These are phyloP conservation scores for Podospora tetraspora DNA, from an alignment of 495 filamentous ascomycete genomes.

Conservation along the genomic window DNA sequence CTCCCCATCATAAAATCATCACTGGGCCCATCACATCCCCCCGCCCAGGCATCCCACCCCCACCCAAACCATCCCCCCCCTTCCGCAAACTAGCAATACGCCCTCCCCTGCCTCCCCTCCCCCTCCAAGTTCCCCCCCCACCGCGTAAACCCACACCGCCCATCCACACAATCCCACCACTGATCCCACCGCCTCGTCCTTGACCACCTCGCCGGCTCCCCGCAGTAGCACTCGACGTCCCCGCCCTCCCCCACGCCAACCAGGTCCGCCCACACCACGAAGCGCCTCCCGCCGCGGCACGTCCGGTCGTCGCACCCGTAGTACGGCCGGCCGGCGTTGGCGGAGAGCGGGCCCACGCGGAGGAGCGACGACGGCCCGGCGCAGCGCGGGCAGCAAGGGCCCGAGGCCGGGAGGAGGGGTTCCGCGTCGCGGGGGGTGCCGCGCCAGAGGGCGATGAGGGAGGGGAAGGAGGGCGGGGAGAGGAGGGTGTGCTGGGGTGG, in stretches of 20 bases:
- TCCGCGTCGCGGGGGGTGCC: not conserved
- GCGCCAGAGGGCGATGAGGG: not conserved
- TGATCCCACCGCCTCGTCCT: not conserved
- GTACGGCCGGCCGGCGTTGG: not conserved
- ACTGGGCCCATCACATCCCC: not conserved
- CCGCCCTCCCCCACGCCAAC: not conserved
- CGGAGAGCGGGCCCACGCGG: not conserved
- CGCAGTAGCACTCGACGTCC: not conserved
- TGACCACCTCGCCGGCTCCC: not conserved
- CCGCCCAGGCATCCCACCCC: too few species aligned
- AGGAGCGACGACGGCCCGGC: not conserved
- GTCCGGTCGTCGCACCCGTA: not conserved
- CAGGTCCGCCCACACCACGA: not conserved
- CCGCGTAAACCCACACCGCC: not conserved
- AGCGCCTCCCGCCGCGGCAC: not conserved
- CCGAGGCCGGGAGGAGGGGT: not conserved
- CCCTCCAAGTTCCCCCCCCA: not conserved
- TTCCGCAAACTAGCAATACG: not conserved
- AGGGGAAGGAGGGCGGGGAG: not conserved
- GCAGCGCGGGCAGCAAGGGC: not conserved
- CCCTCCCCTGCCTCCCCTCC: not conserved
- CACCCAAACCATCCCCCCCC: too few species aligned
- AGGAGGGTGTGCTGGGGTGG: not conserved
- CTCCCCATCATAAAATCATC: not conserved
- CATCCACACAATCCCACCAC: not conserved